These are phyloP conservation scores for Diutina catenulata DNA, from an alignment of 1,139 yeast genomes.

Conservation along the genomic window DNA sequence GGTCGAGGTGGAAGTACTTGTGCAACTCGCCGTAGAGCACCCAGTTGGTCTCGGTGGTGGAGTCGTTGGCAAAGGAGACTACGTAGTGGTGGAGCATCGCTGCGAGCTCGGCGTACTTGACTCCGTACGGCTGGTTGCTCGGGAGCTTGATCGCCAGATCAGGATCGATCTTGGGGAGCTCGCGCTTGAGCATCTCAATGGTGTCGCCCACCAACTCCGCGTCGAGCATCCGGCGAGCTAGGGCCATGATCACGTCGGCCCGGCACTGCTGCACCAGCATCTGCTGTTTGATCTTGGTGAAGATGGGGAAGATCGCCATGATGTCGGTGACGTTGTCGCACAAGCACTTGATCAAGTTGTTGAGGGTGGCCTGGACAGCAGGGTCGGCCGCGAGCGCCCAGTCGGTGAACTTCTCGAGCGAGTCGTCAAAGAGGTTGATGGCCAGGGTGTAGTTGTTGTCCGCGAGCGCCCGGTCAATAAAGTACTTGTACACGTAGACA, in stretches of 20 bases:
- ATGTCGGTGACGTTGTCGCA: conserved; percentile 14
- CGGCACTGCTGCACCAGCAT: conserved; percentile 18
- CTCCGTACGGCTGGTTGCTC: conserved; percentile 15
- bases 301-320: conserved; percentile 19
- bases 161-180: conserved; percentile 38
- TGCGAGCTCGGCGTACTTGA: conserved; percentile 21
- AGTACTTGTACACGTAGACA: conserved; percentile 16
- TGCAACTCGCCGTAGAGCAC: conserved; percentile 49
- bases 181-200: conserved; percentile 46
- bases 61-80: conserved; percentile 26
- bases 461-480: conserved; percentile 20
- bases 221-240: conserved; percentile 35
- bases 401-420: conserved; percentile 13
- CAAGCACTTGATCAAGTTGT: conserved; percentile 18
- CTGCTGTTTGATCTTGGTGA: conserved; percentile 27
- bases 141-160: conserved; percentile 22
- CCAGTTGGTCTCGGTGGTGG: conserved; percentile 45
- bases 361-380: conserved; percentile 18
- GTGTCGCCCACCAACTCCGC: conserved; percentile 45
- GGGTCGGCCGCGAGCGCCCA: conserved; percentile 27
- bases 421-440: conserved; percentile 20
- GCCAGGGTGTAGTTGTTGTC: conserved; percentile 16
- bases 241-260: conserved; percentile 34
- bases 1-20: conserved; percentile 48
- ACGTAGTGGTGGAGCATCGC: conserved; percentile 36